Percentiles rank a stretch among this genome's conserved stretches.
phyloP scores from a whole-genome alignment of 331 rosid genomes.

The Malus hybrid region DNA sequence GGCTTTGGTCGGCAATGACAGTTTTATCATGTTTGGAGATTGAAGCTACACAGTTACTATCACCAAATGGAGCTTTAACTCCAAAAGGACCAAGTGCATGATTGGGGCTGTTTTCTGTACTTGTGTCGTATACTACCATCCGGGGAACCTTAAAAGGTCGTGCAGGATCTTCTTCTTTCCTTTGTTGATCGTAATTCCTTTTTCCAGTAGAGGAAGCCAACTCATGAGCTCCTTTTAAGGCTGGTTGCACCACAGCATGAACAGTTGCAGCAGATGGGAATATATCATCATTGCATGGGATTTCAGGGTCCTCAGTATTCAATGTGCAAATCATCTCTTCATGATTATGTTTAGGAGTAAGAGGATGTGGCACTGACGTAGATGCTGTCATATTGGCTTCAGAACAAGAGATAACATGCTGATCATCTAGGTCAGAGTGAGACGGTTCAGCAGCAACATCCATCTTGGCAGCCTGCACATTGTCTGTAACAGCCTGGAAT shows the following conservation, averaged over 20 bases:
- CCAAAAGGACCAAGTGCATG: slow-evolving; percentile 23
- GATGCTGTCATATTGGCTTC: slow-evolving; percentile 20
- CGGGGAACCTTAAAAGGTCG: slow-evolving; percentile 19
- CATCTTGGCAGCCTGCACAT: slow-evolving; percentile 12
- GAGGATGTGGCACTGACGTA: slow-evolving; percentile 18
- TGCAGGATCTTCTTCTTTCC: slow-evolving; percentile 33
- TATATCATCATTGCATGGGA: slow-evolving; percentile 45
- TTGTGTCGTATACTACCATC: slow-evolving; percentile 13
- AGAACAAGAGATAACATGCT: slow-evolving; percentile 15
- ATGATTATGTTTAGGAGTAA: slow-evolving; percentile 8
- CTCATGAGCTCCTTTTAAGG: slow-evolving; percentile 21
- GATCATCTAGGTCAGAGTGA: slow-evolving; percentile 23
- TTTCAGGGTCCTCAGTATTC: slow-evolving; percentile 57
- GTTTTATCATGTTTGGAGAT: slow-evolving; percentile 34
- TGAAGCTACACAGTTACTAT: slow-evolving; percentile 22
- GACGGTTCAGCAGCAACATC: slow-evolving; percentile 17
- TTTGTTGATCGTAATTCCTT: slow-evolving; percentile 18
- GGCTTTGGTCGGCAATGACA: slow-evolving; percentile 18
- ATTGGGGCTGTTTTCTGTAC: slow-evolving; percentile 22
- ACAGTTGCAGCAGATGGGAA: slow-evolving; percentile 3
- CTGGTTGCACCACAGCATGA: slow-evolving; percentile 7
- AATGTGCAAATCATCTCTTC: slow-evolving; percentile 36
- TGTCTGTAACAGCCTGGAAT: slow-evolving; percentile 12
- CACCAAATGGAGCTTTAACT: slow-evolving; percentile 26
- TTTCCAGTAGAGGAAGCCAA: slow-evolving; percentile 17